These are phyloP conservation scores for Leishmania guyanensis DNA, from an alignment of 208 protist species.

Conservation along the genomic window DNA sequence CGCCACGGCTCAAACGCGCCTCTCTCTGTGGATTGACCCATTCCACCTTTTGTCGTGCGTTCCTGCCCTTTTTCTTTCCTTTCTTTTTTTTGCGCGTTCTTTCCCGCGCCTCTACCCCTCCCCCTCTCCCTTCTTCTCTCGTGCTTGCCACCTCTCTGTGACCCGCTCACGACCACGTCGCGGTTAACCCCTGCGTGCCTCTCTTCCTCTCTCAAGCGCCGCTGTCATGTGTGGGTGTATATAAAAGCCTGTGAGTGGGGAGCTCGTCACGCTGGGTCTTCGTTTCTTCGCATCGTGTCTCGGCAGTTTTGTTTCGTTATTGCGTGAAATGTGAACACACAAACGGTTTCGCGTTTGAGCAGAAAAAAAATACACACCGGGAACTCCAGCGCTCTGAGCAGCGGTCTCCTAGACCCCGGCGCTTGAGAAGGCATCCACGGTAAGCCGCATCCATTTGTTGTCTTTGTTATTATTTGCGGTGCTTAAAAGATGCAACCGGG, in stretches of 20 bases:
- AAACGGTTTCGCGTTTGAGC: too few relatives aligned
- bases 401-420: background rate
- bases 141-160: background rate
- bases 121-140: background rate
- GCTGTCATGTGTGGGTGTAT: background rate
- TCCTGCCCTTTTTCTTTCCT: background rate
- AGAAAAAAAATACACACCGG: background rate
- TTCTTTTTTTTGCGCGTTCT: background rate
- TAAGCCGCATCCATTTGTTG: background rate
- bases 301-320: background rate
- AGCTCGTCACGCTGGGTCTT: background rate
- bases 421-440: background rate
- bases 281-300: background rate
- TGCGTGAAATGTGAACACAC: too few relatives aligned
- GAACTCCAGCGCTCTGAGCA: background rate
- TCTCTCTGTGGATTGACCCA: background rate
- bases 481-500: background rate
- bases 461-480: background rate
- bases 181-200: too few relatives aligned
- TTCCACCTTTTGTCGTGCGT: background rate
- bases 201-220: background rate
- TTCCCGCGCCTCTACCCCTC: background rate
- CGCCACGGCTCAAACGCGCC: background rate
- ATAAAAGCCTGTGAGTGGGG: too few relatives aligned
- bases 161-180: background rate